A percentile compares a stretch with the other conserved stretches of the same genome.
phyloP scores from a whole-genome alignment of 2,329 filamentous ascomycete species.

The Epichloe festucae region DNA sequence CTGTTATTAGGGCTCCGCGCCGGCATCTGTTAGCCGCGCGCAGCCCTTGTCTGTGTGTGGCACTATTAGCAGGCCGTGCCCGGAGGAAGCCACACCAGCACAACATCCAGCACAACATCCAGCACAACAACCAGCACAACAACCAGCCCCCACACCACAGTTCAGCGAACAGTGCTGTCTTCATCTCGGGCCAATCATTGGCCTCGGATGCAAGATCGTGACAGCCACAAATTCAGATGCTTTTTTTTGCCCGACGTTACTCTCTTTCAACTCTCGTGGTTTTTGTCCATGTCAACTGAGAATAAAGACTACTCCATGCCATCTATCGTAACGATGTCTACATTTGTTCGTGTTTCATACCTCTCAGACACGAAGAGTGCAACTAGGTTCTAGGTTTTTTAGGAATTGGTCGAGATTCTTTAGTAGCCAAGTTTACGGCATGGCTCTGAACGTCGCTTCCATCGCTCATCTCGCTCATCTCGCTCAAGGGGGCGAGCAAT shows the following conservation, averaged over 20 bases:
- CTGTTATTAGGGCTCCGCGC: constrained; percentile 15
- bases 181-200: background rate
- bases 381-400: background rate
- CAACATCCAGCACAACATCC: background rate
- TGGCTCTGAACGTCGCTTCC: constrained; percentile 3
- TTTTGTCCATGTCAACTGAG: background rate
- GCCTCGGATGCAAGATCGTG: background rate
- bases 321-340: background rate
- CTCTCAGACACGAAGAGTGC: background rate
- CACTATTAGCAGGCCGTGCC: constrained; percentile 5
- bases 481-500: background rate
- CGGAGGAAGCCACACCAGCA: background rate
- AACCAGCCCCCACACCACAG: background rate
- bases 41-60: background rate
- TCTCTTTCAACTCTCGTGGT: no score
- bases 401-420: background rate
- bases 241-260: no score
- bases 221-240: no score
- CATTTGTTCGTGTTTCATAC: background rate
- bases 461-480: background rate
- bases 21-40: background rate
- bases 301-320: background rate
- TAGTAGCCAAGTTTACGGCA: background rate
- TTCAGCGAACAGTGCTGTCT: background rate
- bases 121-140: background rate